A percentile compares a stretch with the other conserved stretches of the same genome.
Evolutionary conservation across 73 alveolate species (phyloP).

Genomic region (Stentor coeruleus): DNA sequence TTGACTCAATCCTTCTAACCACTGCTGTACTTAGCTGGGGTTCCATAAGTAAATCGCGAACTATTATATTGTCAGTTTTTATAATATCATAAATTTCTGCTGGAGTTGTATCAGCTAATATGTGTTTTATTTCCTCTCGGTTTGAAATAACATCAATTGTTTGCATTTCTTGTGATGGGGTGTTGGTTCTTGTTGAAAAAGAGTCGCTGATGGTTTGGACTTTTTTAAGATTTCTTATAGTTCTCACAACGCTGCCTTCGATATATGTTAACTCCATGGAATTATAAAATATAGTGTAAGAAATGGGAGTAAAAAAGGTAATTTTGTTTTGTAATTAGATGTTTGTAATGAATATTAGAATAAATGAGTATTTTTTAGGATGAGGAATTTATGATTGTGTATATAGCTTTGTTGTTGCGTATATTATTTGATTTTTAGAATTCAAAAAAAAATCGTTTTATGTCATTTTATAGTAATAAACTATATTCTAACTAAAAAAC

Average conservation of each 20-base stretch:
- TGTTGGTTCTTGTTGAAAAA: slow-evolving; percentile 13
- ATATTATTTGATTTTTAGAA: too few species aligned
- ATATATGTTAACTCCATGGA: too few species aligned
- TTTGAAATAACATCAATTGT: slow-evolving; percentile 5
- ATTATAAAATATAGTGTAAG: too few species aligned
- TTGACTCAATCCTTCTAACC: not conserved
- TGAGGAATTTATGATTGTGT: too few species aligned
- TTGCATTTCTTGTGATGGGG: slow-evolving; percentile 8
- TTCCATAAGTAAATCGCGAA: slow-evolving; percentile 5
- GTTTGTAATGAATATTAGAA: too few species aligned
- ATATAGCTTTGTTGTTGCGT: too few species aligned
- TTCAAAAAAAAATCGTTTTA: too few species aligned
- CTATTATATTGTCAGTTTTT: not conserved
- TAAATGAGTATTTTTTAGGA: too few species aligned
- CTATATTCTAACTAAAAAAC: too few species aligned
- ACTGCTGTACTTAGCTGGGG: not conserved
- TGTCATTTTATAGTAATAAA: too few species aligned
- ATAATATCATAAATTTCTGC: not conserved
- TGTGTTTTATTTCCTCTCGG: slow-evolving; percentile 1
- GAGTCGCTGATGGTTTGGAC: not conserved
- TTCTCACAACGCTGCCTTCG: slow-evolving; percentile 20
- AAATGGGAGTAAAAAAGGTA: too few species aligned
- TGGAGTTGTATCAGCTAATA: not conserved
- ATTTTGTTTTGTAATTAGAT: too few species aligned
- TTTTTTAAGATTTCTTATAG: not conserved